Conservation (phyloP, 2,329 filamentous ascomycete species). For the Trichoderma harzianum region DNA sequence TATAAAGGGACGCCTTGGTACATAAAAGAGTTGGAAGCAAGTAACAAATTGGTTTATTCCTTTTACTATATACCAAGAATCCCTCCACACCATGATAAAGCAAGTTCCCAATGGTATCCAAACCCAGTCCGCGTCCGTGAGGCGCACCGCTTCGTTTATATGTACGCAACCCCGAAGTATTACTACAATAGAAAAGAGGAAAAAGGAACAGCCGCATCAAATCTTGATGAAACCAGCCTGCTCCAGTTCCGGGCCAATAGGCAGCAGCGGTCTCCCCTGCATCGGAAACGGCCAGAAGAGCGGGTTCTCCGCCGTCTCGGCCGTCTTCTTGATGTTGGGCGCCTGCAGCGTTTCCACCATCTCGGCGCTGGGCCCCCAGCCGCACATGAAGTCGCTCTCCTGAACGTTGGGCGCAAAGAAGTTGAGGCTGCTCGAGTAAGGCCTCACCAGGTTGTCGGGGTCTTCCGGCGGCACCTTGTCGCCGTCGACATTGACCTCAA, state of each 20-base stretch:
- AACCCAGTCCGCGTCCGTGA: constrained; percentile 1
- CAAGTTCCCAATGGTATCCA: neutral
- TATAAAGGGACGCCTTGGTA: neutral
- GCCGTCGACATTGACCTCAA: constrained; percentile 46
- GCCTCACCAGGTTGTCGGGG: constrained; percentile 42
- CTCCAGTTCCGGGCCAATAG: constrained; percentile 44
- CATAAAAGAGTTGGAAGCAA: too few species aligned
- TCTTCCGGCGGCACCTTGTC: constrained; percentile 33
- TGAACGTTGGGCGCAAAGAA: constrained; percentile 53
- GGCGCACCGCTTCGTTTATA: constrained; percentile 13
- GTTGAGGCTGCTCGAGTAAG: constrained; percentile 52
- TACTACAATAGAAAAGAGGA: neutral
- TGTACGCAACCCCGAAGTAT: neutral
- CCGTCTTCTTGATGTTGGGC: constrained; percentile 26
- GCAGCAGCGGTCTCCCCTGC: constrained; percentile 55
- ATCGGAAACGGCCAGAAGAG: constrained; percentile 61
- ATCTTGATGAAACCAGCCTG: constrained; percentile 51
- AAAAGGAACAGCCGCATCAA: constrained; percentile 20
- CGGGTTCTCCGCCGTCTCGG: constrained; percentile 48
- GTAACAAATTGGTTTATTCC: neutral
- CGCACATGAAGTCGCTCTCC: constrained; percentile 46
- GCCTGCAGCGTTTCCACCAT: constrained; percentile 20
- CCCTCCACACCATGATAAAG: neutral
- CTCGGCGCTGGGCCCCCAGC: constrained; percentile 38
- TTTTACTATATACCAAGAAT: neutral